A percentile compares a stretch with the other conserved stretches of the same genome.
phyloP scores from a whole-genome alignment of 2,329 filamentous ascomycete genomes.

The Pseudopithomyces maydicus region DNA sequence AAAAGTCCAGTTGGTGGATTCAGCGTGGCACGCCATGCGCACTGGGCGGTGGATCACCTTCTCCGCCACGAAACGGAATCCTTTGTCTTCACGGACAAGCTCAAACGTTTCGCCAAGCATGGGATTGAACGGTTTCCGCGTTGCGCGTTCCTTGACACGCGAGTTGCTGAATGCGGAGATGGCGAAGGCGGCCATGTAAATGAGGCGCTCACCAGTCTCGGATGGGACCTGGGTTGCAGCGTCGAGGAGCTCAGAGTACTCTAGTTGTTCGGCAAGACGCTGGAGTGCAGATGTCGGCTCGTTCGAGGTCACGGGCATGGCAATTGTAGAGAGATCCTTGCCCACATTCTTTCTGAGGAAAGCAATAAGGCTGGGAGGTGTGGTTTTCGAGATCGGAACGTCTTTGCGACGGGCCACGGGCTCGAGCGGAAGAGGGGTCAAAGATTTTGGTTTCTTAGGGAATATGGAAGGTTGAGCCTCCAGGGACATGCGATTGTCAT shows the following conservation, averaged over 20 bases:
- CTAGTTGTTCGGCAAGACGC: conserved; percentile 84
- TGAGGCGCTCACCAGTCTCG: conserved; percentile 71
- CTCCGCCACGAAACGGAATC: conserved; percentile 90
- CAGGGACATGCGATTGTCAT: conserved; percentile 41
- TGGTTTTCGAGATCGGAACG: conserved; percentile 74
- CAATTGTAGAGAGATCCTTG: conserved; percentile 94
- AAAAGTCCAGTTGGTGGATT: conserved; percentile 83
- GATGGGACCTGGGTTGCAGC: conserved; percentile 57
- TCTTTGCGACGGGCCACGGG: conserved; percentile 71
- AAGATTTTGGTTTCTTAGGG: conserved; percentile 74
- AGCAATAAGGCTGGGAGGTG: conserved; percentile 88
- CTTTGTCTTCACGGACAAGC: conserved; percentile 82
- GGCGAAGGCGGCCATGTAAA: conserved; percentile 89
- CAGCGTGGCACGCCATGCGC: conserved; percentile 89
- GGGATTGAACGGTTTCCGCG: conserved; percentile 96
- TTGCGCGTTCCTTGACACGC: conserved; percentile 85
- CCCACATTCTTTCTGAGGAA: conserved; percentile 97
- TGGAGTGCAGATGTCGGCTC: conserved; percentile 90
- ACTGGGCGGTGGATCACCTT: conserved; percentile 95
- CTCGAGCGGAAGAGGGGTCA: conserved; percentile 77
- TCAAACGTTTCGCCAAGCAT: conserved; percentile 96
- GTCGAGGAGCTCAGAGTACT: conserved; percentile 87
- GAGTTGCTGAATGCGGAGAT: conserved; percentile 82
- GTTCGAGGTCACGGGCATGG: conserved; percentile 96
- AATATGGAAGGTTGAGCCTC: conserved; percentile 61